Percentiles rank a stretch among this genome's conserved stretches.
Conservation (phyloP, 768 basidiomycete genomes). For the Plicaturopsis crispa region DNA sequence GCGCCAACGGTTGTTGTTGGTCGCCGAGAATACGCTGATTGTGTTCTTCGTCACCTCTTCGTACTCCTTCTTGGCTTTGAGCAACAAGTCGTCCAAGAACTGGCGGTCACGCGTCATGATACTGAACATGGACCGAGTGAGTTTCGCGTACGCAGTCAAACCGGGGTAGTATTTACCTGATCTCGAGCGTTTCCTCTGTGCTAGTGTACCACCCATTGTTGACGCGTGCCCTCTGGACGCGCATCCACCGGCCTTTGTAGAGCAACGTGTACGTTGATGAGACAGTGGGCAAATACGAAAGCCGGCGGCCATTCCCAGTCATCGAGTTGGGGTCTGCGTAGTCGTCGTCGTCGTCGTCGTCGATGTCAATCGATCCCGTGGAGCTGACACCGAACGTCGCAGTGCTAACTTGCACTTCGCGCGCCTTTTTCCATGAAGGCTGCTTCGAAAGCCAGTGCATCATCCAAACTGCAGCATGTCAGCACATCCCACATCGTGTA, state of each 20-base stretch:
- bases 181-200: not conserved
- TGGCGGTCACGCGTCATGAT: slow-evolving; percentile 32
- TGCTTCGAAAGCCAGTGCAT: slow-evolving; percentile 62
- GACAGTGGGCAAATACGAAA: slow-evolving; percentile 24
- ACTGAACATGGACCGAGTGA: slow-evolving; percentile 17
- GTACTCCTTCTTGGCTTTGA: slow-evolving; percentile 34
- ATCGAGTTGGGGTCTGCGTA: slow-evolving; percentile 12
- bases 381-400: slow-evolving; percentile 16
- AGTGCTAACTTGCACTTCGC: slow-evolving; percentile 31
- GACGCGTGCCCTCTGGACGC: slow-evolving; percentile 3
- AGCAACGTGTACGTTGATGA: slow-evolving; percentile 27
- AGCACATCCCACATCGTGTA: not conserved
- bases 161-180: not conserved
- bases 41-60: slow-evolving; percentile 27
- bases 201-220: not conserved
- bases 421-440: slow-evolving; percentile 42
- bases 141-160: too few relatives aligned
- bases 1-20: slow-evolving; percentile 35
- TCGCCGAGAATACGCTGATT: slow-evolving; percentile 23
- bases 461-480: slow-evolving; percentile 47
- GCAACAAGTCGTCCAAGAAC: slow-evolving; percentile 30
- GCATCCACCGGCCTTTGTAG: slow-evolving; percentile 24
- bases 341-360: slow-evolving; percentile 3
- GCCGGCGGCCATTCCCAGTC: slow-evolving; percentile 8
- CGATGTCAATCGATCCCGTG: slow-evolving; percentile 7